Evolutionary conservation across 495 filamentous ascomycete genomes (phyloP).

Genomic region (Neurospora africana): DNA sequence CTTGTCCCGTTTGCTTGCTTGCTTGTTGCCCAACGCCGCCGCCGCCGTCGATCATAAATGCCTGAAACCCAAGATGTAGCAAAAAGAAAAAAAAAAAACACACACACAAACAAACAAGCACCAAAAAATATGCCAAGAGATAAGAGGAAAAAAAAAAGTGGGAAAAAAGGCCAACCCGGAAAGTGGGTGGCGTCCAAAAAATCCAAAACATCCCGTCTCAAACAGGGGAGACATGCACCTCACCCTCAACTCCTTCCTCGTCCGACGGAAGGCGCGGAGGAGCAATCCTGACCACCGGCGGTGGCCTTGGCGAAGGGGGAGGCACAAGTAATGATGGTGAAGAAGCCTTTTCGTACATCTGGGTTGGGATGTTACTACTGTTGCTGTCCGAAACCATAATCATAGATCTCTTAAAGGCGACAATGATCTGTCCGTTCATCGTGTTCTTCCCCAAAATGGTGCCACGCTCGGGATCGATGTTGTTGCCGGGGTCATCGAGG

Average conservation of each 20-base stretch:
- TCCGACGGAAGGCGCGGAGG: neutral
- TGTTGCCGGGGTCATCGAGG: conserved; percentile 13
- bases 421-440: conserved; percentile 14
- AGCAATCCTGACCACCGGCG: conserved; percentile 13
- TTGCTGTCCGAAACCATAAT: neutral
- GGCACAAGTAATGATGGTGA: neutral
- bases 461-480: conserved; percentile 10
- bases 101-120: neutral
- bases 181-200: neutral
- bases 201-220: neutral
- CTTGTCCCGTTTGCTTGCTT: neutral
- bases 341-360: neutral
- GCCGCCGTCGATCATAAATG: neutral
- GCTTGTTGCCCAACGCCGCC: neutral
- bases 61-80: neutral
- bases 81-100: neutral
- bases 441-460: conserved; percentile 11
- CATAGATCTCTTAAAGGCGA: conserved; percentile 17
- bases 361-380: neutral
- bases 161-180: neutral
- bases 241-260: neutral
- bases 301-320: neutral
- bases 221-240: neutral
- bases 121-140: neutral
- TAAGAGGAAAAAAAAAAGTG: neutral